A percentile compares a stretch with the other conserved stretches of the same genome.
phyloP scores from a whole-genome alignment of 371 early-diverging fungal genomes.

The Rhizomucor pusillus region DNA sequence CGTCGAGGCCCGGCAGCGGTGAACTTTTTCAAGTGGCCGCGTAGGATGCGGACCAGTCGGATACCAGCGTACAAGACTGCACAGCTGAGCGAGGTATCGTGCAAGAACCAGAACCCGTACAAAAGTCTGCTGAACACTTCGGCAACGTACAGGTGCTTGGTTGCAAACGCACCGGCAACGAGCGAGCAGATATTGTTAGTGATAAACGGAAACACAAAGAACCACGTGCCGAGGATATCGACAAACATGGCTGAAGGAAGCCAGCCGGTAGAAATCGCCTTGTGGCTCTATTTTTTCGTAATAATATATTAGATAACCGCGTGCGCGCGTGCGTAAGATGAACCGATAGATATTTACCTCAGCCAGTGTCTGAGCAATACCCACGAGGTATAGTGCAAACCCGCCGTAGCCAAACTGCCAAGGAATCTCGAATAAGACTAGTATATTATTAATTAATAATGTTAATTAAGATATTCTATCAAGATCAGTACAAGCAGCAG shows the following conservation, averaged over 20 bases:
- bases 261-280: constrained; percentile 40
- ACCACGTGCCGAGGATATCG: constrained; percentile 31
- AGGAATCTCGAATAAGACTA: constrained; percentile 24
- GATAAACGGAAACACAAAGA: constrained; percentile 35
- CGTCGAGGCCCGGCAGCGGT: constrained; percentile 32
- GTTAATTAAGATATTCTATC: neutral
- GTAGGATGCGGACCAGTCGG: constrained; percentile 31
- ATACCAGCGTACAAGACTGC: constrained; percentile 37
- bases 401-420: constrained; percentile 32
- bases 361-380: constrained; percentile 29
- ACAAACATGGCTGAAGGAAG: constrained; percentile 40
- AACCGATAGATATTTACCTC: constrained; percentile 13
- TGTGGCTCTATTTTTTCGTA: constrained; percentile 29
- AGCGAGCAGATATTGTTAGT: constrained; percentile 35
- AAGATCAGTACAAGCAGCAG: too few species aligned
- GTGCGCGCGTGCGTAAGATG: neutral
- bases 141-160: constrained; percentile 20
- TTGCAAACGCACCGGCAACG: constrained; percentile 36
- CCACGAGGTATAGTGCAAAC: constrained; percentile 25
- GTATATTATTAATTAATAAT: neutral
- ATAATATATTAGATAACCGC: neutral
- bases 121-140: constrained; percentile 29
- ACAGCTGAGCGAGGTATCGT: constrained; percentile 22
- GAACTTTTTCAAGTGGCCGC: constrained; percentile 30
- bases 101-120: constrained; percentile 46